phyloP scores from a whole-genome alignment of 2,329 filamentous ascomycete genomes.

The Volutella citrinella region DNA sequence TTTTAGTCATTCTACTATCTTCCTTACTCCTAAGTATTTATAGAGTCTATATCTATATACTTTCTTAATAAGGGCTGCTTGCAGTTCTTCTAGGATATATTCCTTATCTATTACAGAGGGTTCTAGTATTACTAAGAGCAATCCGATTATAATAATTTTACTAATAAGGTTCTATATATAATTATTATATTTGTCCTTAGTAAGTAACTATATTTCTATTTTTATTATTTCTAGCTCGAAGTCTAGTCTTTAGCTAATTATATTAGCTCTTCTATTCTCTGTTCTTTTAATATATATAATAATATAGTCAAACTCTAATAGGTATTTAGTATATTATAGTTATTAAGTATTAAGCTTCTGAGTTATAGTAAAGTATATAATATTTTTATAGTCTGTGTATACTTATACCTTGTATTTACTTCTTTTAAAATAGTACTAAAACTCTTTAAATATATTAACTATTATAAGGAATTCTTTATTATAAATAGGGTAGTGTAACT shows the following conservation, averaged over 20 bases:
- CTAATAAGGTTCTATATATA: too few species aligned
- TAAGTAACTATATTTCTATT: constrained; percentile 1
- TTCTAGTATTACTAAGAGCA: too few species aligned
- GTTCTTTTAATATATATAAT: background rate
- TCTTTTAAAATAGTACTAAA: constrained; percentile 2
- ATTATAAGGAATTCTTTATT: constrained; percentile 1
- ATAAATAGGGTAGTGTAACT: background rate
- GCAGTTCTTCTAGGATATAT: too few species aligned
- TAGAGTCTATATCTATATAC: too few species aligned
- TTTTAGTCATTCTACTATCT: too few species aligned
- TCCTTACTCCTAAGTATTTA: too few species aligned
- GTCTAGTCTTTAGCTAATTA: background rate
- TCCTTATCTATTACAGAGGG: too few species aligned
- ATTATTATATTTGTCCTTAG: too few species aligned
- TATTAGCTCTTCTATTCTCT: background rate
- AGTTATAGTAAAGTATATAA: background rate
- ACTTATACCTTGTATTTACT: constrained; percentile 9
- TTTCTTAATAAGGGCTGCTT: too few species aligned
- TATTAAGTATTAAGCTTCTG: background rate
- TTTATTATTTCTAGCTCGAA: background rate
- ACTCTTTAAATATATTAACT: background rate
- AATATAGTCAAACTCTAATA: background rate
- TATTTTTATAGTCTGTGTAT: background rate
- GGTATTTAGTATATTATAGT: background rate
- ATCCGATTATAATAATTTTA: too few species aligned